These are phyloP conservation scores for Hypoxylon sp. DNA, from an alignment of 2,329 filamentous ascomycete genomes.

Conservation along the genomic window DNA sequence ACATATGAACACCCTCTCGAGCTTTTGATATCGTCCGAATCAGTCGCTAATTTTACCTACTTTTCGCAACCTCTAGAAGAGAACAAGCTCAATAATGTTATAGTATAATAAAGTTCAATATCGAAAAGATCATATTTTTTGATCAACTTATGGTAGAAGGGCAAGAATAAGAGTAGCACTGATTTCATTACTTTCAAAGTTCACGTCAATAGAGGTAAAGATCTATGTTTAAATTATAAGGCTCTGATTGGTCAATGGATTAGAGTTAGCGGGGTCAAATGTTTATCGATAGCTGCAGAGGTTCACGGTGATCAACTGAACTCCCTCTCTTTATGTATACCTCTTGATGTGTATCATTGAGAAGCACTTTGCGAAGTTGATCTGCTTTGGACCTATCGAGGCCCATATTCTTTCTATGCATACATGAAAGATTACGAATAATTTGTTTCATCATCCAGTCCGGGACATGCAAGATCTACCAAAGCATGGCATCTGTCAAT, in stretches of 20 bases:
- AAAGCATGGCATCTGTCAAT: constrained; percentile 30
- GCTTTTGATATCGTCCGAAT: neutral
- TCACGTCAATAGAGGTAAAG: neutral
- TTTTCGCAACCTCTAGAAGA: neutral
- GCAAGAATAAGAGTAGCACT: neutral
- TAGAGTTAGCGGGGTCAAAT: constrained; percentile 29
- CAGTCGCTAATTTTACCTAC: neutral
- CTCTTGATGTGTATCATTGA: neutral
- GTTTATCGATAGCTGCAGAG: constrained; percentile 35
- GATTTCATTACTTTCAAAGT: neutral
- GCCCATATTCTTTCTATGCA: neutral
- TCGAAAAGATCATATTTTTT: neutral
- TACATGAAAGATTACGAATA: neutral
- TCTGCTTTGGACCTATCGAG: neutral
- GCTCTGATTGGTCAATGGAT: constrained; percentile 39
- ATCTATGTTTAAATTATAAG: neutral
- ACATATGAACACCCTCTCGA: neutral
- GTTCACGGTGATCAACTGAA: neutral
- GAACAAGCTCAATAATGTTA: too few relatives aligned
- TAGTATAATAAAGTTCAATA: neutral
- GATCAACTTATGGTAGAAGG: neutral
- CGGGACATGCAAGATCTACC: constrained; percentile 13
- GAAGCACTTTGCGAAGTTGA: neutral
- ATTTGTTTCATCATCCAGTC: neutral
- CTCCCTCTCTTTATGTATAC: neutral